Evolutionary conservation across 1,284 basidiomycete genomes (phyloP), one percentile per base, ranked within the genome.

Genomic region (Heterobasidion parviporum): DNA sequence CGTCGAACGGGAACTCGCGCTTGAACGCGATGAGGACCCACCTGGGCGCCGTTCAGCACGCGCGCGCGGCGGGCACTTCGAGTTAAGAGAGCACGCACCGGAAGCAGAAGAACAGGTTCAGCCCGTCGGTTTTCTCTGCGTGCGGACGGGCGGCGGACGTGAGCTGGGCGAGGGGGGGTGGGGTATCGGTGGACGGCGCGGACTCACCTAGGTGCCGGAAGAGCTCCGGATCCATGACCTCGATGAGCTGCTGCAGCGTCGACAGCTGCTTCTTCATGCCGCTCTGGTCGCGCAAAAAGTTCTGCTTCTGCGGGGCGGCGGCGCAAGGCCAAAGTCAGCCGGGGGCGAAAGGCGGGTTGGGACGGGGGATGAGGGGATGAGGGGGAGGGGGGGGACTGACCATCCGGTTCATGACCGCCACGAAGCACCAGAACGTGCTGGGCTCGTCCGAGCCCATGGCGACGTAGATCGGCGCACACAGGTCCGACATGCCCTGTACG

Each of bases 71-170:
- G 26, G 26, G 26, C 26, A n/a, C 10, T 41, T 41, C 38, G 38
- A 41, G 6, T n/a, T 10, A 6, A 6, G 38, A 3, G n/a, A 41
- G 38, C 38, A 41, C 38, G 38, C 76, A 95, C 79, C 95, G 83
- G 81, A 97, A 99, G 70, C 94, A 97, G 78, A 98, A 98, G 78
- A 99, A 99, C 35, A 99, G 72, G 70, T 99, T 98, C 58, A 99
- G 77, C 1, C 84, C 88, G 59, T 95, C 94, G 0, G 87, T 87
- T 72, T 89, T 89, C 68, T 98, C 94, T 88, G 72, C 57, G 50
- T 1, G 15, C 32, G 35, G 8, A 15, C 16, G 48, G 12, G 2
- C 32, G 15, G 48, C 48, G 5, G 12, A 8, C 38, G 38, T 41
- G 10, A 41, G 38, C 38, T 4, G 2, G 38, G 38, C n/a, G 38